Conservation (phyloP, 2,329 filamentous ascomycete genomes). For the Neofusicoccum laricinum region DNA sequence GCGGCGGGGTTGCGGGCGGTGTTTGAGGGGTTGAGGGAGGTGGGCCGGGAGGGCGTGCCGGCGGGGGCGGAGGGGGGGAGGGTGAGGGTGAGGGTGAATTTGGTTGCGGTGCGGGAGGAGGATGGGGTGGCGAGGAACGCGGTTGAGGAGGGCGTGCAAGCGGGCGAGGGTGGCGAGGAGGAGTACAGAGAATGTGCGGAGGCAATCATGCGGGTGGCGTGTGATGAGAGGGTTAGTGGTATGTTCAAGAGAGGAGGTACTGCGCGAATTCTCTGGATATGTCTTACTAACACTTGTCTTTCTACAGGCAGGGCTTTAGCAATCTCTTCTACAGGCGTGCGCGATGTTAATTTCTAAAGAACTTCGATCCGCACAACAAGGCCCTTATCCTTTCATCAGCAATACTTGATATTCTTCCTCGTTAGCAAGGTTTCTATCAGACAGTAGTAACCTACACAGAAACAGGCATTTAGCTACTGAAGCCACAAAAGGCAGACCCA, state of each 20-base stretch:
- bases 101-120: conserved; percentile 16
- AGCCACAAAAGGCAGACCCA: neutral
- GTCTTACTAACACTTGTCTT: too few species aligned
- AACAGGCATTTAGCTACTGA: too few species aligned
- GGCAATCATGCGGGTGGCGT: conserved; percentile 19
- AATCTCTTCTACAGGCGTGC: too few species aligned
- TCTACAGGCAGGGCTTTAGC: too few species aligned
- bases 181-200: neutral
- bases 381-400: too few species aligned
- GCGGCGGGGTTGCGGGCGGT: conserved; percentile 21
- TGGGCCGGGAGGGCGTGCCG: neutral
- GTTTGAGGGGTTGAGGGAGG: conserved; percentile 12
- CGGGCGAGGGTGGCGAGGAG: neutral
- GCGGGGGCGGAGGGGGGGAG: neutral
- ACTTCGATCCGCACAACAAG: too few species aligned
- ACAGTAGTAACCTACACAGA: too few species aligned
- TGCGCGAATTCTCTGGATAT: too few species aligned
- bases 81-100: conserved; percentile 3
- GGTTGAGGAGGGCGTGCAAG: neutral
- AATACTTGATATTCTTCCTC: too few species aligned
- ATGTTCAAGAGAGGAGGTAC: neutral
- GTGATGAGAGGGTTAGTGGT: conserved; percentile 21
- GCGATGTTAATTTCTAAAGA: too few species aligned
- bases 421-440: too few species aligned
- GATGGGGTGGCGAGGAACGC: neutral